Evolutionary conservation across 192 early-diverging fungal genomes (phyloP).

Genomic region (Phycomyces blakesleeanus): DNA sequence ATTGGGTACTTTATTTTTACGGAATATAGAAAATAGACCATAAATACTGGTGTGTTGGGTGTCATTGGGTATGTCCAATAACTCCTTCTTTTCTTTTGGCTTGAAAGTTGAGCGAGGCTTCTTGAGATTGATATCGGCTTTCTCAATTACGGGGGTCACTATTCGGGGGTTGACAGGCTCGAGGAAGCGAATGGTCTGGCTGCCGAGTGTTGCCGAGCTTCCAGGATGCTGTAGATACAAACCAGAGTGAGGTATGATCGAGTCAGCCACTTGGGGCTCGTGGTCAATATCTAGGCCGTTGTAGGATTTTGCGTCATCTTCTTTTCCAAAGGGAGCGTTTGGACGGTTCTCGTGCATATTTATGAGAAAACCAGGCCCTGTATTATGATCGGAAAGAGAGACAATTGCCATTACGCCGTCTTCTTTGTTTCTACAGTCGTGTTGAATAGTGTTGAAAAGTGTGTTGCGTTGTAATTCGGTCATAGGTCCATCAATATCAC

Average conservation of each 20-base stretch:
- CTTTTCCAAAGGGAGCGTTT: background rate
- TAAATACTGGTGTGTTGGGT: background rate
- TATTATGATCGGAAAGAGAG: conserved; percentile 3
- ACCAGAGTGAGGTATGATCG: background rate
- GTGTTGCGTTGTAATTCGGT: conserved; percentile 28
- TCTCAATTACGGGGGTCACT: background rate
- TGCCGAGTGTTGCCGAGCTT: conserved; percentile 15
- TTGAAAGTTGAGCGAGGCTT: background rate
- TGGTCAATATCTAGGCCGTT: background rate
- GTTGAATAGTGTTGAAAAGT: conserved; percentile 24
- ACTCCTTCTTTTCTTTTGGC: conserved; percentile 5
- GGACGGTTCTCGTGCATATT: conserved; percentile 10
- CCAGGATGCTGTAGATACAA: background rate
- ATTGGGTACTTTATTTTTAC: too few species aligned
- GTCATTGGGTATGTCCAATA: conserved; percentile 1
- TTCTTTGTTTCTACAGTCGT: conserved; percentile 1
- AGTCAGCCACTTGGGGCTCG: background rate
- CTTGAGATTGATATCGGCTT: background rate
- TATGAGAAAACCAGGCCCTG: conserved; percentile 3
- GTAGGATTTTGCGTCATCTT: background rate
- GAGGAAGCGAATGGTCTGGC: conserved; percentile 28
- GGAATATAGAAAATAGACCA: too few species aligned
- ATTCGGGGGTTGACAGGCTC: conserved; percentile 33
- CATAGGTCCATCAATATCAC: conserved; percentile 6
- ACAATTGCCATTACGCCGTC: background rate